phyloP scores from a whole-genome alignment of 345 rosid genomes.

The Arabis alpina region DNA sequence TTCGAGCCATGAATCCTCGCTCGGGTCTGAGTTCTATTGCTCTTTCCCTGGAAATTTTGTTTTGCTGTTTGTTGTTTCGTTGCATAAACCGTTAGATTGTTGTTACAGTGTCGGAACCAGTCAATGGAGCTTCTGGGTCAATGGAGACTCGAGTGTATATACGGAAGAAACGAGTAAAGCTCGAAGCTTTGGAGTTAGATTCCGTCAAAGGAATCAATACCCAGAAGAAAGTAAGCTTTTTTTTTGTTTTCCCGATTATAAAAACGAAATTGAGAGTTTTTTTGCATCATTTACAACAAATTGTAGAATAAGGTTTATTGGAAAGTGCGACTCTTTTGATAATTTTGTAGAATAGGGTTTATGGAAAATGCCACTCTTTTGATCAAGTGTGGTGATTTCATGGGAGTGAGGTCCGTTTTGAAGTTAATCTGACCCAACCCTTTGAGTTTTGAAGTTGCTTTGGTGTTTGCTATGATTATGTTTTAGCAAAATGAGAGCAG shows the following conservation, averaged over 20 bases:
- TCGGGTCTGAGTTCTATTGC: no score
- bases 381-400: background rate
- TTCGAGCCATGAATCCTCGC: no score
- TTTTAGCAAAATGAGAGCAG: conserved; percentile 4
- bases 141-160: conserved; percentile 56
- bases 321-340: background rate
- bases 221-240: conserved; percentile 17
- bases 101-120: conserved; percentile 28
- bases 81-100: background rate
- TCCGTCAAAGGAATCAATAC: conserved; percentile 29
- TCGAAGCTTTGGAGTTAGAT: conserved; percentile 42
- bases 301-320: background rate
- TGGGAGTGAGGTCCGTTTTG: background rate
- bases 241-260: background rate
- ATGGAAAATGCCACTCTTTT: background rate
- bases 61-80: no score
- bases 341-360: background rate
- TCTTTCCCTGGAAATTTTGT: no score
- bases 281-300: no score
- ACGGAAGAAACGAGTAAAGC: conserved; percentile 60
- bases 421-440: no score
- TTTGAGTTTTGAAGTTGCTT: no score
- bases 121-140: conserved; percentile 36
- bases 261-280: background rate
- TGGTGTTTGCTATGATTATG: conserved; percentile 6